Evolutionary conservation across 495 filamentous ascomycete species (phyloP).

Genomic region (Hyaloscypha hepaticicola): DNA sequence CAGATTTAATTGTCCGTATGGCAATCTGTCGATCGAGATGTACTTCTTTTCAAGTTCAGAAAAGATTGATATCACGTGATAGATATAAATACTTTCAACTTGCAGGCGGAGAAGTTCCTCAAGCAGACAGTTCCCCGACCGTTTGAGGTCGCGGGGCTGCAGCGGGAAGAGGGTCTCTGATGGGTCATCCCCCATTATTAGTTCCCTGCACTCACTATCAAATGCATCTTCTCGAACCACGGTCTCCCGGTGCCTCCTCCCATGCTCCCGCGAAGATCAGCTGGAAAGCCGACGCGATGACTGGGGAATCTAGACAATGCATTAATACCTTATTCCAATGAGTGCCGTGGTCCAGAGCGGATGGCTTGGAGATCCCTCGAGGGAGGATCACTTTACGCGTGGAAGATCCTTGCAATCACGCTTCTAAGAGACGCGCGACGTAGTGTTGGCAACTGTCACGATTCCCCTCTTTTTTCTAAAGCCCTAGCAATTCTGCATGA

Average conservation of each 20-base stretch:
- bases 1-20: background rate
- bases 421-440: background rate
- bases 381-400: background rate
- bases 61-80: background rate
- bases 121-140: background rate
- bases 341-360: background rate
- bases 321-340: background rate
- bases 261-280: background rate
- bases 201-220: background rate
- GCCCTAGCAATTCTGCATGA: constrained; percentile 4
- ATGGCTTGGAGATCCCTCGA: background rate
- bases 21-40: background rate
- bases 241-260: background rate
- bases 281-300: background rate
- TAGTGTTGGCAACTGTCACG: no score
- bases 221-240: background rate
- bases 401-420: background rate
- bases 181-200: background rate
- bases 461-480: background rate
- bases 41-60: background rate
- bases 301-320: background rate
- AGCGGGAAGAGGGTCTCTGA: background rate
- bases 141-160: background rate
- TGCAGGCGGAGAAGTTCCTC: no score
- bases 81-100: background rate